Conservation (phyloP, 164 flowering plant genomes). For the Magnolia changhungtana region DNA sequence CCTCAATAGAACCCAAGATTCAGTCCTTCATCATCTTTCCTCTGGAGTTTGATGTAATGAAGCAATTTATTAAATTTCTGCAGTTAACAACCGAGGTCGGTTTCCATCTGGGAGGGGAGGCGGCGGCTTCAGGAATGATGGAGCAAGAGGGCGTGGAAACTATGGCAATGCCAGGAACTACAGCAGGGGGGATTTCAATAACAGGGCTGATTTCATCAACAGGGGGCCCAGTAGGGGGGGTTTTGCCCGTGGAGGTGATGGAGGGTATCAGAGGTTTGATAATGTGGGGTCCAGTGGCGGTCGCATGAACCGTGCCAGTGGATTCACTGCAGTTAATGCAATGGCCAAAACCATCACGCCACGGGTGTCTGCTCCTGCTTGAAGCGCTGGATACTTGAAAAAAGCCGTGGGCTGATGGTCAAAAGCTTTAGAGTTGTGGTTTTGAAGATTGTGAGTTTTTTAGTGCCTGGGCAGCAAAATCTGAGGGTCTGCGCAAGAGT, state of each 20-base stretch:
- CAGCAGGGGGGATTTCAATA: slow-evolving; percentile 35
- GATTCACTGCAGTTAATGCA: slow-evolving; percentile 16
- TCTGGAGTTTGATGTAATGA: background rate
- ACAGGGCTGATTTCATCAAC: slow-evolving; percentile 35
- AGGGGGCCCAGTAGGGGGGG: slow-evolving; percentile 36
- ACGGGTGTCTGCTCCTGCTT: slow-evolving; percentile 44
- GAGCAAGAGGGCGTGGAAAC: slow-evolving; percentile 43
- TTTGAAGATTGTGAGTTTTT: background rate
- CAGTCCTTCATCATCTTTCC: background rate
- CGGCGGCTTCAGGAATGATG: slow-evolving; percentile 48
- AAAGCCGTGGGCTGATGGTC: background rate
- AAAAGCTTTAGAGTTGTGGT: background rate
- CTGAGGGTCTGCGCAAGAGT: background rate
- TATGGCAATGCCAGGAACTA: slow-evolving; percentile 40
- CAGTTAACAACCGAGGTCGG: slow-evolving; percentile 46
- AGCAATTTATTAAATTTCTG: background rate
- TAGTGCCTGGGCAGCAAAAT: background rate
- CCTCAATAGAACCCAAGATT: background rate
- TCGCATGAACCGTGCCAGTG: slow-evolving; percentile 40
- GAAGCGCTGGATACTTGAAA: slow-evolving; percentile 6
- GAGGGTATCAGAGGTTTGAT: slow-evolving; percentile 40
- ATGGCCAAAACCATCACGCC: slow-evolving; percentile 33
- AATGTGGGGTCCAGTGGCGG: slow-evolving; percentile 13
- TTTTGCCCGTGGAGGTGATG: slow-evolving; percentile 38
- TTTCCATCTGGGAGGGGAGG: slow-evolving; percentile 38